phyloP scores from a whole-genome alignment of 2,329 filamentous ascomycete genomes.

The Ophiocordyceps unilateralis region DNA sequence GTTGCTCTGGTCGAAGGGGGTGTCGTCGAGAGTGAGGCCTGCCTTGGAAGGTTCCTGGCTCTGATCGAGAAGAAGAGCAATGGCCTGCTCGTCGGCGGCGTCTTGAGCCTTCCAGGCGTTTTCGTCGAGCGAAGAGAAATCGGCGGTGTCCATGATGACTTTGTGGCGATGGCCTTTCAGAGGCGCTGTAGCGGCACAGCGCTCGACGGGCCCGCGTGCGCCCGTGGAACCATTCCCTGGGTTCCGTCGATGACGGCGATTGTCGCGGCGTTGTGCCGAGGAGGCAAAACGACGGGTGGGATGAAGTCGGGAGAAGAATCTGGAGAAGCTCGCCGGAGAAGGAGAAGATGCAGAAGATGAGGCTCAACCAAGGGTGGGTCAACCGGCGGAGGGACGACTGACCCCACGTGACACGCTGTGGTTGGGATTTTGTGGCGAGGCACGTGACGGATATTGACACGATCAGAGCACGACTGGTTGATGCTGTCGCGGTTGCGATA shows the following conservation, averaged over 20 bases:
- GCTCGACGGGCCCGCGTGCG: not conserved
- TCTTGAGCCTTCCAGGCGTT: conserved; percentile 24
- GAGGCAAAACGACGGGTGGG: not conserved
- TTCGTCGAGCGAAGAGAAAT: conserved; percentile 18
- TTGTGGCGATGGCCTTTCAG: conserved; percentile 4
- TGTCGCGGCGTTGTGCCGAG: not conserved
- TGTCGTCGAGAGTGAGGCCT: conserved; percentile 24
- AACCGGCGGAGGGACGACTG: too few species aligned
- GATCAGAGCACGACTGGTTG: not conserved
- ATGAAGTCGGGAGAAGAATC: not conserved
- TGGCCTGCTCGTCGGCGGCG: conserved; percentile 29
- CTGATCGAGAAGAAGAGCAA: conserved; percentile 25
- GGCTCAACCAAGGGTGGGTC: too few species aligned
- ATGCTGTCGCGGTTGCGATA: too few species aligned
- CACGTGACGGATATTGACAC: not conserved
- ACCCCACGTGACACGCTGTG: too few species aligned
- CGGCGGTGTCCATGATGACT: conserved; percentile 14
- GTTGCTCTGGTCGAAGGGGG: conserved; percentile 43
- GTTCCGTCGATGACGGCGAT: not conserved
- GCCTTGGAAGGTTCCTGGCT: conserved; percentile 21
- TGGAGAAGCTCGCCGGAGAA: not conserved
- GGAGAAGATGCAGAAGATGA: not conserved
- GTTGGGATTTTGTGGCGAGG: too few species aligned
- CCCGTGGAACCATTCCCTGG: not conserved
- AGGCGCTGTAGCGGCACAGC: not conserved